A percentile compares a stretch with the other conserved stretches of the same genome.
Conservation (phyloP, 2,329 filamentous ascomycete species). For the Cercospora citrullina region DNA sequence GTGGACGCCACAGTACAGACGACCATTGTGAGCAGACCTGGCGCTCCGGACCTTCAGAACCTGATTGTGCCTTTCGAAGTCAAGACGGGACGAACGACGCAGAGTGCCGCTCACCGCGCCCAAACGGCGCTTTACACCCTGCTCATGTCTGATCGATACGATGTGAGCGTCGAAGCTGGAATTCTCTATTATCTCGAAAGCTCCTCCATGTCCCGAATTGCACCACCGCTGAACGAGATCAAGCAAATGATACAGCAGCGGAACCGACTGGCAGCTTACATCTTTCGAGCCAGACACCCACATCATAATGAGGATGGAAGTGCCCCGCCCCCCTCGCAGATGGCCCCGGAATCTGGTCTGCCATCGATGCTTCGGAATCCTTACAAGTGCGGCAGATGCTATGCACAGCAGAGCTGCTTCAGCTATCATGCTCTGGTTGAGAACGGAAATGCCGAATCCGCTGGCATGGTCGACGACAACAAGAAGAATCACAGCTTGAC, state of each 20-base stretch:
- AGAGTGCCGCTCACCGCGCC: conserved; percentile 79
- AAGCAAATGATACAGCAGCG: conserved; percentile 96
- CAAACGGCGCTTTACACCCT: conserved; percentile 95
- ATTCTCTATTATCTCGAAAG: conserved; percentile 94
- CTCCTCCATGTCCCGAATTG: conserved; percentile 80
- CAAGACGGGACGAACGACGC: conserved; percentile 83
- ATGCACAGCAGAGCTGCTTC: conserved; percentile 87
- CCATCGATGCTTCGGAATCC: conserved; percentile 84
- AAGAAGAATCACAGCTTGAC: conserved; percentile 36
- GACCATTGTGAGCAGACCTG: conserved; percentile 69
- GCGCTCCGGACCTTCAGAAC: conserved; percentile 48
- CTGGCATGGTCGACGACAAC: conserved; percentile 72
- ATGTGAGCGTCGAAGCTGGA: conserved; percentile 85
- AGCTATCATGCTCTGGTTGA: conserved; percentile 91
- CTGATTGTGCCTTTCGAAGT: conserved; percentile 91
- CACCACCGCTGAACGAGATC: conserved; percentile 81
- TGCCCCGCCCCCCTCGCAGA: conserved; percentile 23
- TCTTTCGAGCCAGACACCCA: conserved; percentile 53
- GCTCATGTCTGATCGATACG: conserved; percentile 88
- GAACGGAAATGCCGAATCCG: conserved; percentile 75
- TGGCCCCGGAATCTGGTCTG: conserved; percentile 59
- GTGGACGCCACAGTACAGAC: conserved; percentile 96
- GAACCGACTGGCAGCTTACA: conserved; percentile 82
- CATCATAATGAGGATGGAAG: neutral
- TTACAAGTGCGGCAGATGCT: conserved; percentile 81